phyloP scores from a whole-genome alignment of 1,284 basidiomycete genomes.

The Ustilago shanxiensis region DNA sequence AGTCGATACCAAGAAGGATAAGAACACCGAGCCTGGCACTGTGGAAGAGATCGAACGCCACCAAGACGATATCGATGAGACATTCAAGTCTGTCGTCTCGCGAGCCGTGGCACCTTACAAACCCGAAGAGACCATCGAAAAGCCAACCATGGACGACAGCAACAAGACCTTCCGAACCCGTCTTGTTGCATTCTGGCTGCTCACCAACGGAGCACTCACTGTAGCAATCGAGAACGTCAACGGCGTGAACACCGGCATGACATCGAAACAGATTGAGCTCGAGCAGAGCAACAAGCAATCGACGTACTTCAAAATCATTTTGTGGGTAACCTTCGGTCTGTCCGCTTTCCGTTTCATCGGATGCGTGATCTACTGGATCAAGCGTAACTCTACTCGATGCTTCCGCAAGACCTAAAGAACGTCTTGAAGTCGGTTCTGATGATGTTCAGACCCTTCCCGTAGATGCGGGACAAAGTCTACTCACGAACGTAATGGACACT shows the following conservation, averaged over 20 bases:
- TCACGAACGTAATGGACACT: conserved; percentile 11
- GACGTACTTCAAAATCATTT: conserved; percentile 75
- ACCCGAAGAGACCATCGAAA: conserved; percentile 79
- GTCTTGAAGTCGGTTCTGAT: too few species aligned
- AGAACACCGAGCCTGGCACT: conserved; percentile 79
- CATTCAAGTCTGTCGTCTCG: conserved; percentile 92
- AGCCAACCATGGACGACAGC: conserved; percentile 78
- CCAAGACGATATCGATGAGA: conserved; percentile 90
- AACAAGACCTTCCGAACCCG: conserved; percentile 71
- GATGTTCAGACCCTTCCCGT: not conserved
- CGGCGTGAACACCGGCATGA: conserved; percentile 75
- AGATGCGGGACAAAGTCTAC: not conserved
- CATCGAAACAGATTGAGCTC: conserved; percentile 73
- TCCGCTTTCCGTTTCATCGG: conserved; percentile 80
- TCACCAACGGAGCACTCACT: conserved; percentile 74
- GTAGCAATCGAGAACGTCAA: conserved; percentile 87
- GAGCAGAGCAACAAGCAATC: conserved; percentile 61
- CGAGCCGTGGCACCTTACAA: conserved; percentile 88
- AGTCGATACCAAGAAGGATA: conserved; percentile 78
- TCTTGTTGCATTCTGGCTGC: conserved; percentile 69
- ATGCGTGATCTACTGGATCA: conserved; percentile 64
- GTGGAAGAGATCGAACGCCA: conserved; percentile 74
- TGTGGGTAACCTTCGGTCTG: conserved; percentile 89
- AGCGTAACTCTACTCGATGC: conserved; percentile 61
- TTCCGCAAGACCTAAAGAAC: conserved; percentile 55